Evolutionary conservation across 2,329 filamentous ascomycete species (phyloP).

Genomic region (Sporothrix dimorphospora): DNA sequence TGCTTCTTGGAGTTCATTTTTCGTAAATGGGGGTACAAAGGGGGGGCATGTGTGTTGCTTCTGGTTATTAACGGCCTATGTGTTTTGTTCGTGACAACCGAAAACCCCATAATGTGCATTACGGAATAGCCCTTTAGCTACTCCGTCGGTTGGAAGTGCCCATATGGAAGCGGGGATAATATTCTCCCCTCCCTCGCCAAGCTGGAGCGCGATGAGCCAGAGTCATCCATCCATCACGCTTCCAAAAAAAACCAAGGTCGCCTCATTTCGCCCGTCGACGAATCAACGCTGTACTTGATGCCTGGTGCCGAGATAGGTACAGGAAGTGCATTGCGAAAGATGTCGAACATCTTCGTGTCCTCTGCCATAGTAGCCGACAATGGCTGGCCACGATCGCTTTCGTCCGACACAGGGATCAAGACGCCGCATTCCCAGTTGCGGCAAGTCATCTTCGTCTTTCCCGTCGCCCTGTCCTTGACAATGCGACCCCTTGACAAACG

Average conservation of each 20-base stretch:
- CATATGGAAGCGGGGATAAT: not conserved
- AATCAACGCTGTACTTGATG: constrained; percentile 47
- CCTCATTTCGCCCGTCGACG: constrained; percentile 35
- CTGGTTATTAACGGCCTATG: not conserved
- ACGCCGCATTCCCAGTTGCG: constrained; percentile 98
- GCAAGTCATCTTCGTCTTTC: constrained; percentile 74
- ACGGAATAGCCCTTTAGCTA: not conserved
- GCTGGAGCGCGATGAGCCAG: not conserved
- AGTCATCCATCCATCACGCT: not conserved
- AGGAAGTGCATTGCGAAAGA: constrained; percentile 61
- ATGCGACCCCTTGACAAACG: constrained; percentile 68
- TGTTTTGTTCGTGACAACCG: not conserved
- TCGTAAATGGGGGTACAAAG: not conserved
- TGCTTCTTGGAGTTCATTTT: not conserved
- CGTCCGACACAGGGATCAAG: constrained; percentile 60
- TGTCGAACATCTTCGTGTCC: constrained; percentile 40
- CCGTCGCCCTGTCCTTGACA: constrained; percentile 67
- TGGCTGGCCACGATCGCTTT: constrained; percentile 32
- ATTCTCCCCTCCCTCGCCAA: too few species aligned
- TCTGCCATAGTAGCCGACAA: not conserved
- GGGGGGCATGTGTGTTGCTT: not conserved
- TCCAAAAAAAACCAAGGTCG: constrained; percentile 49
- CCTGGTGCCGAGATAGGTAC: constrained; percentile 68
- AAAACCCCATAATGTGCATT: not conserved
- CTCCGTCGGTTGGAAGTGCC: not conserved